Evolutionary conservation across 148 eudicot species (phyloP), one percentile per base, ranked within the genome.

Genomic region (Rhododendron vialii): DNA sequence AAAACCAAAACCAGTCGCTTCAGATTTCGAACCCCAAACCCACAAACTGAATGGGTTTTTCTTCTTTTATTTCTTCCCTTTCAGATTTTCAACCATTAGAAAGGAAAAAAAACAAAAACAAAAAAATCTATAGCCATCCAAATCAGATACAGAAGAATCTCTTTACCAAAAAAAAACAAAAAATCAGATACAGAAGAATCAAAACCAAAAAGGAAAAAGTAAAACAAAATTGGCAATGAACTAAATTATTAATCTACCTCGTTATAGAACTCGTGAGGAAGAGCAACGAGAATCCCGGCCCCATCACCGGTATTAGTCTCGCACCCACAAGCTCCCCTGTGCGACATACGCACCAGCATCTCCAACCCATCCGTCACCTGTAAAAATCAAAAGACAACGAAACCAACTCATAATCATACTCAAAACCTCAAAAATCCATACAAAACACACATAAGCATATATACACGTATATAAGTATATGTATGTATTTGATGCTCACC

Each of bases 251-350:
- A n/a, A 1, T n/a, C 4, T 84, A 98, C 99, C 98, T 98, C 98
- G 73, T 57, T 79, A 86, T 89, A 95, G 86, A 98, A 98, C 75
- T 94, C 90, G 84, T 95, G 99, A 82, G 99, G 99, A 85, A 94
- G 94, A 84, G 89, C 98, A 38, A 98, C 98, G 53, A 98, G 96
- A 88, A 98, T 94, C 4, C 99, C 99, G 10, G 99, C 99, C 36
- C 99, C 99, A 89, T 98, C 99, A 41, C 99, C 99, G 9, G 99
- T 98, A 77, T 98, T 98, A 0, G 96, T 84, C 91, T 98, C 99
- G 84, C 99, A 78, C 4, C 99, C 99, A 92, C 99, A 98, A 17
- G 99, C 98, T 2, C 99, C 99, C 88, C 99, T 94, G 71, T 98
- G 99, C 2, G 99, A 11, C 99, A 98, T 95, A 69, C 99, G 92